These are phyloP conservation scores for Aspergillus amoenus DNA, from an alignment of 2,329 filamentous ascomycete species.

Conservation along the genomic window DNA sequence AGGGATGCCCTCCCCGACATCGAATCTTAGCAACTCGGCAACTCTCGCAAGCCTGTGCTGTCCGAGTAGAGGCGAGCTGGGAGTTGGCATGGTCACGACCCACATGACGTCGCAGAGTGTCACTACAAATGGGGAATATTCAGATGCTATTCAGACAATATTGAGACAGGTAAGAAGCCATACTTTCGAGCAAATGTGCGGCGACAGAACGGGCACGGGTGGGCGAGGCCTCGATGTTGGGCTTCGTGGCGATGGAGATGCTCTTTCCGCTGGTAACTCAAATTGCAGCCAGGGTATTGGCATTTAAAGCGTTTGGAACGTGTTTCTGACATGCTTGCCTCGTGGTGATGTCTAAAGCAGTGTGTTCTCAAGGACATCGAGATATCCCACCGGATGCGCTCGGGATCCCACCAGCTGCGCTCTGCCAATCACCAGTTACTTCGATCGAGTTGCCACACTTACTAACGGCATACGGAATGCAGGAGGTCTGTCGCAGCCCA, in stretches of 20 bases:
- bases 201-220: slow-evolving; percentile 16
- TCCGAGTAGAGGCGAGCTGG: slow-evolving; percentile 5
- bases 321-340: background rate
- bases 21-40: slow-evolving; percentile 15
- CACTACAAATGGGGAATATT: background rate
- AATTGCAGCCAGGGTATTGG: slow-evolving; percentile 8
- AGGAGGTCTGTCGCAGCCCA: too few species aligned
- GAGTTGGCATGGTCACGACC: slow-evolving; percentile 16
- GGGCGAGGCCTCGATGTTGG: slow-evolving; percentile 8
- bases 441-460: too few species aligned
- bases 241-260: slow-evolving; percentile 18
- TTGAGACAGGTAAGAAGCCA: background rate
- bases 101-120: slow-evolving; percentile 21
- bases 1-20: slow-evolving; percentile 10
- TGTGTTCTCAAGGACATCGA: too few species aligned
- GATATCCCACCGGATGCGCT: too few species aligned
- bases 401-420: too few species aligned
- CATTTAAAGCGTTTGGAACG: slow-evolving; percentile 1
- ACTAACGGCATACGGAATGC: too few species aligned
- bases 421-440: too few species aligned
- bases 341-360: too few species aligned
- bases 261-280: slow-evolving; percentile 20
- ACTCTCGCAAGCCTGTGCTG: slow-evolving; percentile 13
- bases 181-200: slow-evolving; percentile 19
- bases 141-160: too few species aligned